These are phyloP conservation scores for Leccinum obscurum DNA, from an alignment of 768 basidiomycete species.

Conservation along the genomic window DNA sequence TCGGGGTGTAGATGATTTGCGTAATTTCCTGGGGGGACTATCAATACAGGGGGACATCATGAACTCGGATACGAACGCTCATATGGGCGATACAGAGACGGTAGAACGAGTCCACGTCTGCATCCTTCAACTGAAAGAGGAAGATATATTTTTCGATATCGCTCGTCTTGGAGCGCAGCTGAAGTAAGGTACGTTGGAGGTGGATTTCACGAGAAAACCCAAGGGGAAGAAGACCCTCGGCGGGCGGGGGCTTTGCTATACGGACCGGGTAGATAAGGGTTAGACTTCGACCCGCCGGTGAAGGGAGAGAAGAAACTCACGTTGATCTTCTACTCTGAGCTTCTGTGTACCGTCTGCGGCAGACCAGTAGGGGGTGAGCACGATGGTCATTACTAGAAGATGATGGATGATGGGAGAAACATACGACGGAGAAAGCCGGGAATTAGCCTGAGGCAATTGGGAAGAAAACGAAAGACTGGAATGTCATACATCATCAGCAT, in stretches of 20 bases:
- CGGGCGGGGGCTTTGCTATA: slow-evolving; percentile 43
- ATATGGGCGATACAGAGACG: slow-evolving; percentile 70
- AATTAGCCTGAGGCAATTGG: background rate
- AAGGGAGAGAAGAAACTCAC: slow-evolving; percentile 34
- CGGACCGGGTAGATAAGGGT: slow-evolving; percentile 3
- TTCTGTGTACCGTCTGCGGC: slow-evolving; percentile 63
- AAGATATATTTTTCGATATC: slow-evolving; percentile 85
- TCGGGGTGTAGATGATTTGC: slow-evolving; percentile 90
- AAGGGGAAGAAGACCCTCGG: slow-evolving; percentile 62
- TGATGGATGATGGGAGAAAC: background rate
- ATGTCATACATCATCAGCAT: slow-evolving; percentile 4
- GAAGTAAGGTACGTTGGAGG: slow-evolving; percentile 57
- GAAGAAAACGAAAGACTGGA: background rate
- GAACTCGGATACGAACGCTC: slow-evolving; percentile 25
- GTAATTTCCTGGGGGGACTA: slow-evolving; percentile 45
- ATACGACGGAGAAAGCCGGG: slow-evolving; percentile 15
- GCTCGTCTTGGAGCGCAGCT: slow-evolving; percentile 74
- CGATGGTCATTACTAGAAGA: slow-evolving; percentile 47
- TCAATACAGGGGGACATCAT: background rate
- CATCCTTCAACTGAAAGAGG: slow-evolving; percentile 69
- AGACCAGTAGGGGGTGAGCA: slow-evolving; percentile 70
- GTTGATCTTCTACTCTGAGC: slow-evolving; percentile 58
- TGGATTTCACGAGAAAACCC: slow-evolving; percentile 55
- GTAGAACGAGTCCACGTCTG: slow-evolving; percentile 78
- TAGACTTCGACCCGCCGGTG: background rate